phyloP scores from a whole-genome alignment of 345 rosid species.

The Physaria fendleri region DNA sequence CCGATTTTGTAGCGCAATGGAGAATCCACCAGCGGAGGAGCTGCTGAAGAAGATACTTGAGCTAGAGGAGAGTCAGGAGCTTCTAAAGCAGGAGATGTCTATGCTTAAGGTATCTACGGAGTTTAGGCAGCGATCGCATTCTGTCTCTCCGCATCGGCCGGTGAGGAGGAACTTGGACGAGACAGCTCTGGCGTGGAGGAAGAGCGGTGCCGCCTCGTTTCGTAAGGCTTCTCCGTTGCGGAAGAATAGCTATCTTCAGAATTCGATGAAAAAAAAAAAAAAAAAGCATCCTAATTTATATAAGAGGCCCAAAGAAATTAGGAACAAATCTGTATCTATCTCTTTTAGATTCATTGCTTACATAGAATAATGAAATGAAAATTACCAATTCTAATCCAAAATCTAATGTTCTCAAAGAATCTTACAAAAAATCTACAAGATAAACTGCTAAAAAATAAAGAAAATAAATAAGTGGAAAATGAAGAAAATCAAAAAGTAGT shows the following conservation, averaged over 20 bases:
- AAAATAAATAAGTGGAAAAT: background rate
- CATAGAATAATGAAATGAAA: no score
- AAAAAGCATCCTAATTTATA: no score
- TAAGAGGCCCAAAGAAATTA: no score
- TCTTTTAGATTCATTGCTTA: no score
- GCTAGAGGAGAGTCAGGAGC: slow-evolving; percentile 79
- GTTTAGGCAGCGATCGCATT: slow-evolving; percentile 66
- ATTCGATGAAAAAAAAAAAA: no score
- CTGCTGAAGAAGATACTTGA: slow-evolving; percentile 78
- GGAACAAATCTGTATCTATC: no score
- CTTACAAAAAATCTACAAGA: background rate
- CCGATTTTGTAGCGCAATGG: slow-evolving; percentile 34
- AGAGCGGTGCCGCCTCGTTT: slow-evolving; percentile 54
- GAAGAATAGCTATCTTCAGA: slow-evolving; percentile 52
- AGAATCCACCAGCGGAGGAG: slow-evolving; percentile 65
- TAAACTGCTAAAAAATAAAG: background rate
- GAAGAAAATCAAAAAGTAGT: background rate
- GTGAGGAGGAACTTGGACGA: slow-evolving; percentile 36
- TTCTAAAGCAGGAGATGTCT: slow-evolving; percentile 76
- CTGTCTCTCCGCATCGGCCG: slow-evolving; percentile 69
- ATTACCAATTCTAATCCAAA: no score
- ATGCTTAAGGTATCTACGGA: slow-evolving; percentile 49
- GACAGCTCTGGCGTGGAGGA: slow-evolving; percentile 36
- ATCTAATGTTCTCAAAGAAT: no score
- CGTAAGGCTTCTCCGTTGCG: slow-evolving; percentile 84